Evolutionary conservation across 345 rosid species (phyloP).

Genomic region (Cardiospermum halicacabum): DNA sequence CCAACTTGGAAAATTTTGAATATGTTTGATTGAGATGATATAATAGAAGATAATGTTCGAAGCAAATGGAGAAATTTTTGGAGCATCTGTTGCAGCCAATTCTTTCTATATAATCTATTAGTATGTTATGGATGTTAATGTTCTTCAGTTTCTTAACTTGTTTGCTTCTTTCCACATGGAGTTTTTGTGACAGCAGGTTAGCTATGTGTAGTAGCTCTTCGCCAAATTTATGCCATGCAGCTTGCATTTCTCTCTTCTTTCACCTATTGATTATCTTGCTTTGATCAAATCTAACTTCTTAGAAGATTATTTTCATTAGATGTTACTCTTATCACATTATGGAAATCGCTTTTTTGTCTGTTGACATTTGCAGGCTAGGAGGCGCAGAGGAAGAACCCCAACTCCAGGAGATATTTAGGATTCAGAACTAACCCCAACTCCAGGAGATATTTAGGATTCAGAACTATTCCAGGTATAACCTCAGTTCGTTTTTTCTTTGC

Average conservation of each 20-base stretch:
- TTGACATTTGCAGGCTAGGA: slow-evolving; percentile 72
- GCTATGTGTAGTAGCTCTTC: slow-evolving; percentile 96
- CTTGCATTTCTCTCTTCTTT: slow-evolving; percentile 68
- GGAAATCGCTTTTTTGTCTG: neutral
- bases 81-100: no score
- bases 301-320: neutral
- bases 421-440: slow-evolving; percentile 46
- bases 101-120: no score
- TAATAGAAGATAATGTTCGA: no score
- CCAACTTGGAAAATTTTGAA: no score
- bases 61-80: no score
- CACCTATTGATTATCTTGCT: no score
- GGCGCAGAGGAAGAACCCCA: slow-evolving; percentile 90
- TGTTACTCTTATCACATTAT: neutral
- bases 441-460: slow-evolving; percentile 78
- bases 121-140: slow-evolving; percentile 25
- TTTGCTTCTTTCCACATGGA: slow-evolving; percentile 78
- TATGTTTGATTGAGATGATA: no score
- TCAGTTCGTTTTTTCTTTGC: no score
- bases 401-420: slow-evolving; percentile 95
- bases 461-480: slow-evolving; percentile 48
- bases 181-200: slow-evolving; percentile 92
- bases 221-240: slow-evolving; percentile 74
- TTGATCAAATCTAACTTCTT: no score
- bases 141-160: slow-evolving; percentile 41